Evolutionary conservation across 1,284 basidiomycete genomes (phyloP).

Genomic region (Tylopilus orsonianus): DNA sequence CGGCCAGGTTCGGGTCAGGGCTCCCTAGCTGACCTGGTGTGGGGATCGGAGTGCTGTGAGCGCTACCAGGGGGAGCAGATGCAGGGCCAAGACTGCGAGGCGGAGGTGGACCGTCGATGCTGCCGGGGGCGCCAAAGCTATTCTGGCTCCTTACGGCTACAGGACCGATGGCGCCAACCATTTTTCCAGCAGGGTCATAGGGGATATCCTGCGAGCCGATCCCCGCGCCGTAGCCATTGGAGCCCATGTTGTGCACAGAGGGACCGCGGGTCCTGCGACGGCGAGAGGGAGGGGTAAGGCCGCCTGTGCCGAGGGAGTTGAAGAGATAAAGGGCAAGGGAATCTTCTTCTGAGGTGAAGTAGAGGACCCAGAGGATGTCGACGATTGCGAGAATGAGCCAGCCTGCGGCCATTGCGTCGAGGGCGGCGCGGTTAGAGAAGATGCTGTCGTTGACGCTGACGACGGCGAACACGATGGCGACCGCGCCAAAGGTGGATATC

Average conservation of each 20-base stretch:
- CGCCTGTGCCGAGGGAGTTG: slow-evolving; percentile 84
- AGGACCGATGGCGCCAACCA: slow-evolving; percentile 40
- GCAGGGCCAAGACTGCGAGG: slow-evolving; percentile 41
- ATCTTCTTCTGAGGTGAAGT: slow-evolving; percentile 95
- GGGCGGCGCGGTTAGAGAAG: slow-evolving; percentile 50
- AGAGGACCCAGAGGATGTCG: slow-evolving; percentile 92
- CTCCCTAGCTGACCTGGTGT: slow-evolving; percentile 46
- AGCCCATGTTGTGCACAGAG: slow-evolving; percentile 64
- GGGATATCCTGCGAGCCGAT: slow-evolving; percentile 61
- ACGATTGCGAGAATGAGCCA: slow-evolving; percentile 92
- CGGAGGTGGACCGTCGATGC: slow-evolving; percentile 44
- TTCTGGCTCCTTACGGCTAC: slow-evolving; percentile 57
- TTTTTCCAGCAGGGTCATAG: slow-evolving; percentile 57
- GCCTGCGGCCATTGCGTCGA: slow-evolving; percentile 86
- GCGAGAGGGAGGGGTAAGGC: slow-evolving; percentile 76
- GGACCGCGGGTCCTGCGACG: slow-evolving; percentile 61
- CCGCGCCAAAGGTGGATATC: slow-evolving; percentile 83
- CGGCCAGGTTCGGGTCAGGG: slow-evolving; percentile 44
- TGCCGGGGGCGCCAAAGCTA: slow-evolving; percentile 57
- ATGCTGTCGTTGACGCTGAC: slow-evolving; percentile 71
- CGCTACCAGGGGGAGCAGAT: slow-evolving; percentile 39
- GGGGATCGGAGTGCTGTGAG: slow-evolving; percentile 41
- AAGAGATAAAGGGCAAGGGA: slow-evolving; percentile 81
- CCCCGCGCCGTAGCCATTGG: slow-evolving; percentile 67
- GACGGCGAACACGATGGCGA: slow-evolving; percentile 88